These are phyloP conservation scores for Diutina catenulata DNA, from an alignment of 1,139 yeast species.

Conservation along the genomic window DNA sequence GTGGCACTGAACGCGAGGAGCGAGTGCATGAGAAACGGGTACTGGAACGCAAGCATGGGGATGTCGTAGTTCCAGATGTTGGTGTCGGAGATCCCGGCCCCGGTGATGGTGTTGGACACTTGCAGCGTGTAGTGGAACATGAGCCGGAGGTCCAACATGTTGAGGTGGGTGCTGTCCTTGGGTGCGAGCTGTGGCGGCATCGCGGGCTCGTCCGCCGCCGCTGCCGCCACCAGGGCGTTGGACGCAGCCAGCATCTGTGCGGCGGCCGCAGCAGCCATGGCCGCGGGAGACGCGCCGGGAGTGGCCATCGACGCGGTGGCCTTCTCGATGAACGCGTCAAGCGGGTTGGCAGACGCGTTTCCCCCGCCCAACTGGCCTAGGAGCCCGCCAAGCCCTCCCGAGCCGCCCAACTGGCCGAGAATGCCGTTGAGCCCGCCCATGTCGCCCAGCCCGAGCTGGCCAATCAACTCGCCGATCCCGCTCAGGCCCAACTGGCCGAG, in stretches of 20 bases:
- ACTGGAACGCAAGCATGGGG: constrained; percentile 77
- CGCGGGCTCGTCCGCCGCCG: constrained; percentile 1
- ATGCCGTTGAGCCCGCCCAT: too few relatives aligned
- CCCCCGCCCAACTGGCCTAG: too few relatives aligned
- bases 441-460: background rate
- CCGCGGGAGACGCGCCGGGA: too few relatives aligned
- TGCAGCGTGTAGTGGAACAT: constrained; percentile 82
- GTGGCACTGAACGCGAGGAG: constrained; percentile 86
- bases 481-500: too few relatives aligned
- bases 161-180: constrained; percentile 19
- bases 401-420: too few relatives aligned
- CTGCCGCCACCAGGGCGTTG: constrained; percentile 2
- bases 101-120: constrained; percentile 79
- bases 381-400: too few relatives aligned
- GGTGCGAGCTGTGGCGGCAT: background rate
- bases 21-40: constrained; percentile 88
- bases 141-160: constrained; percentile 65
- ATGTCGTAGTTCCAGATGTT: constrained; percentile 82
- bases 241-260: constrained; percentile 5
- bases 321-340: too few relatives aligned
- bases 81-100: constrained; percentile 81
- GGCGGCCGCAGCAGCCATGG: constrained; percentile 4
- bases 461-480: background rate
- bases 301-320: too few relatives aligned
- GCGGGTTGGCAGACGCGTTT: too few relatives aligned